Percentiles rank a stretch among this genome's conserved stretches.
phyloP scores from a whole-genome alignment of 2,329 filamentous ascomycete genomes.

The Trichoderma asperellum region DNA sequence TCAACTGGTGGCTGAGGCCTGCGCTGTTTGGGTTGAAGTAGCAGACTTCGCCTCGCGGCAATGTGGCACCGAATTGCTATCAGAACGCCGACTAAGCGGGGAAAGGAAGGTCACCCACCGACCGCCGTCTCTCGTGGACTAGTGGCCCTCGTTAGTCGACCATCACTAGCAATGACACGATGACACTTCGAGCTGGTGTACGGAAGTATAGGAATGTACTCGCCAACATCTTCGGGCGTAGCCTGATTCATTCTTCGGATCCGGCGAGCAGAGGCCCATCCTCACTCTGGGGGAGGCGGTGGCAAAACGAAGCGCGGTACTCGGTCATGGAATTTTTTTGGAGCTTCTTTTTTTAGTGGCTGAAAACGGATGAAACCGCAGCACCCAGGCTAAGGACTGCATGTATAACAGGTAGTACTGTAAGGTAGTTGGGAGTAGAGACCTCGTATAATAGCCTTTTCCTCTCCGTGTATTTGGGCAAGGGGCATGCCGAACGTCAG shows the following conservation, averaged over 20 bases:
- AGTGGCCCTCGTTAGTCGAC: background rate
- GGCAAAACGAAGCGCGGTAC: background rate
- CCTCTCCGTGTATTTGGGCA: background rate
- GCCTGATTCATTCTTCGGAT: background rate
- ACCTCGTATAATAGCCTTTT: background rate
- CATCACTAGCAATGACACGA: background rate
- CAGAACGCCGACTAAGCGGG: slow-evolving; percentile 17
- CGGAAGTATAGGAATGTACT: background rate
- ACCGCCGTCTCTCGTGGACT: background rate
- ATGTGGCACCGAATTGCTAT: background rate
- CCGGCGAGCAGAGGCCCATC: background rate
- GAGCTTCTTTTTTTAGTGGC: slow-evolving; percentile 4
- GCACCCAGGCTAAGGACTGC: background rate
- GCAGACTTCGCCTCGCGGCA: background rate
- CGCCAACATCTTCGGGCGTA: background rate
- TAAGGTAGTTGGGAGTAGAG: background rate
- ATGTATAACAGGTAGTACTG: background rate
- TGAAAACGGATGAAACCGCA: slow-evolving; percentile 1
- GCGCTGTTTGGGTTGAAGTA: background rate
- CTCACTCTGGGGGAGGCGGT: background rate
- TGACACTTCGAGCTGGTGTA: background rate
- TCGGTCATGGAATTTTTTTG: background rate
- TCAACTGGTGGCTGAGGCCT: background rate
- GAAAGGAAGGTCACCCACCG: slow-evolving; percentile 8
- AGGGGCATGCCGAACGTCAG: background rate